phyloP scores from a whole-genome alignment of 257 asterid genomes.

The Jacaranda copaia region DNA sequence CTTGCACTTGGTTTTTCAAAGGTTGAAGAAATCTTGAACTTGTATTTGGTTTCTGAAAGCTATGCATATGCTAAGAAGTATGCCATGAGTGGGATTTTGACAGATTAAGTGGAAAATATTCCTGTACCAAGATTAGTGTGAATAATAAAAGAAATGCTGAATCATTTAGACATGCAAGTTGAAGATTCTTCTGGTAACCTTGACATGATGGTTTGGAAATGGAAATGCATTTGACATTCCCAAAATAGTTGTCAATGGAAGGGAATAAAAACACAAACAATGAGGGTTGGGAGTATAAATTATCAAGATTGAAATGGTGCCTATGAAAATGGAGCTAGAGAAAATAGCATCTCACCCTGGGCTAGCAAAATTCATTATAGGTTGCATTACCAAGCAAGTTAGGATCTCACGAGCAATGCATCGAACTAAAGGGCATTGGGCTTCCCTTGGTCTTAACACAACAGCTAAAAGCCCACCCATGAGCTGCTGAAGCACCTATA shows the following conservation, averaged over 20 bases:
- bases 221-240: not conserved
- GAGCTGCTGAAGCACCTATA: slow-evolving; percentile 84
- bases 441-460: slow-evolving; percentile 85
- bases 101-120: not conserved
- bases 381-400: slow-evolving; percentile 89
- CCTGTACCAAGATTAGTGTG: not conserved
- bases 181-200: slow-evolving; percentile 20
- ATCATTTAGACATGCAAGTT: slow-evolving; percentile 12
- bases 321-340: slow-evolving; percentile 26
- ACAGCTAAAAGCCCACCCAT: slow-evolving; percentile 78
- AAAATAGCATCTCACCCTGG: slow-evolving; percentile 68
- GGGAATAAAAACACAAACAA: not conserved
- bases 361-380: slow-evolving; percentile 77
- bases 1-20: not conserved
- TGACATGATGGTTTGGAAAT: slow-evolving; percentile 16
- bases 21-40: not conserved
- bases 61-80: not conserved
- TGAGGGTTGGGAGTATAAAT: not conserved
- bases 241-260: slow-evolving; percentile 10
- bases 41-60: not conserved
- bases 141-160: slow-evolving; percentile 5
- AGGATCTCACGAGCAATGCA: slow-evolving; percentile 88
- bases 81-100: not conserved
- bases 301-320: not conserved
- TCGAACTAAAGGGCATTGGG: slow-evolving; percentile 79